Base-by-base conservation (phyloP, 768 basidiomycete species). In the Grammothele lineata region DNA sequence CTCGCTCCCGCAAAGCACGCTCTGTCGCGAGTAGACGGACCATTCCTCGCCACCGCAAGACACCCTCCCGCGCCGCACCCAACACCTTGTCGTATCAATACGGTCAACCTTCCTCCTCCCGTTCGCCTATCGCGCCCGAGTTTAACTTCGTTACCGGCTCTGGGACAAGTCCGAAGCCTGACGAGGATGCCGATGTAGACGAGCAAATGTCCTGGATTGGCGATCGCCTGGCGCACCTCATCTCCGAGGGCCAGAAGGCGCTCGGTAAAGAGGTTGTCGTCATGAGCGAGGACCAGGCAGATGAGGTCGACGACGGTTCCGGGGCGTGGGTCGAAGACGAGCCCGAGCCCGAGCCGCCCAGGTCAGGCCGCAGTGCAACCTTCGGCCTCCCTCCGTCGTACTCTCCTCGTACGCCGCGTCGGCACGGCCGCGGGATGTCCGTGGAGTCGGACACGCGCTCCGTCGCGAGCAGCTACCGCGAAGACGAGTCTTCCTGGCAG, bases 191-290 rank as follows among this genome's bases (percentile, higher is more conserved):
- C 22, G 66, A 66, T 24, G 70, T 75, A n/a, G 72, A 77, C 30
- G 70, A 75, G 30, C 57, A 89, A 75, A 90, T 91, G 85, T 85
- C 88, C 55, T 88, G 85, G 85, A 85, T 91, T 49, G 84, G 85
- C 17, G 81, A 77, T 52, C 80, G 77, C 53, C 75, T 92, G 24
- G 64, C 77, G 22, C 67, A 66, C 50, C 76, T 92, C 41, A 92
- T 92, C 53, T 79, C 81, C 57, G 81, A 92, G 57, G 90, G 90
- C 14, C 81, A 86, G 60, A 80, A 76, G 37, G 90, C 90, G 0
- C 73, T 92, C 6, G 78, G 76, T 12, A 70, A 76, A n/a, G 87
- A 92, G 60, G 73, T 92, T 14, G 88, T 92, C 8, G 78, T 89
- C 4, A 78, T 82, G 76, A 81, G 80, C 50, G 87, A 89, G 38